phyloP scores from a whole-genome alignment of 2,329 filamentous ascomycete species.

The Fusarium siculi region DNA sequence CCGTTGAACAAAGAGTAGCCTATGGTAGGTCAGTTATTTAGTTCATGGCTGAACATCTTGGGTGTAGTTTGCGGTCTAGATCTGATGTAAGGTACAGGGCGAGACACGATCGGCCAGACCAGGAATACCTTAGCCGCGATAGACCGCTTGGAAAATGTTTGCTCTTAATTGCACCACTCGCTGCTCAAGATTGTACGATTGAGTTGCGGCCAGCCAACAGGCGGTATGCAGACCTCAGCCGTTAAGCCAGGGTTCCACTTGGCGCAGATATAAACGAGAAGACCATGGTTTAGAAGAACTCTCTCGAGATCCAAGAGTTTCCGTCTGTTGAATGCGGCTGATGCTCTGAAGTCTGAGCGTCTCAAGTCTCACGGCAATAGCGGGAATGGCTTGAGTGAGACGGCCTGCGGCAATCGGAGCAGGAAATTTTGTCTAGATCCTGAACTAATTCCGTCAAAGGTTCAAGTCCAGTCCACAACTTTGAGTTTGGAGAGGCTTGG shows the following conservation, averaged over 20 bases:
- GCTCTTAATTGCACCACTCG: neutral
- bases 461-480: neutral
- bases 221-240: conserved; percentile 37
- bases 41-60: neutral
- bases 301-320: neutral
- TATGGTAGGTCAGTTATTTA: neutral
- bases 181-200: conserved; percentile 18
- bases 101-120: neutral
- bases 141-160: conserved; percentile 25
- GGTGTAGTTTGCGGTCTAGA: conserved; percentile 6
- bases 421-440: conserved; percentile 1
- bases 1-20: conserved; percentile 5
- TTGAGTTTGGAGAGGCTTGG: conserved; percentile 10
- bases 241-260: conserved; percentile 23
- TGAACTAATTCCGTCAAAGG: conserved; percentile 32
- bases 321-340: conserved; percentile 3
- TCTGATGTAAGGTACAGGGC: conserved; percentile 11
- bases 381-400: conserved; percentile 37
- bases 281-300: neutral
- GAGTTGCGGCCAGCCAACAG: conserved; percentile 21
- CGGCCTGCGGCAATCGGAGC: neutral
- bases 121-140: neutral
- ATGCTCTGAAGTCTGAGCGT: neutral
- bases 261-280: conserved; percentile 9
- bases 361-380: conserved; percentile 7